These are phyloP conservation scores for Moringa oleifera DNA, from an alignment of 345 rosid genomes.

Conservation along the genomic window DNA sequence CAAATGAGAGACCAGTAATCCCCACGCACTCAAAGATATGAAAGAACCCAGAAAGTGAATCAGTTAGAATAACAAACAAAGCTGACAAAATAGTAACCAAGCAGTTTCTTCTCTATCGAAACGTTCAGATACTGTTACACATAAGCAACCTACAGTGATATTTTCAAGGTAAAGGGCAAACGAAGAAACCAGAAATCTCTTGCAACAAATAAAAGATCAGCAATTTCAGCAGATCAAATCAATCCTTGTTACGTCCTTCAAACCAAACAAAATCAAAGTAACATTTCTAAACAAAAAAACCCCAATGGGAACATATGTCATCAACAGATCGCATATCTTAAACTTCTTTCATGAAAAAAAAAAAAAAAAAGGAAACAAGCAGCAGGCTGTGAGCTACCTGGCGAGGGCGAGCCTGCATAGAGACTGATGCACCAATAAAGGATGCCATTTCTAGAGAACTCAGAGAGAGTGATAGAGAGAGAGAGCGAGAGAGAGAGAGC, in stretches of 20 bases:
- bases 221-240: conserved; percentile 6
- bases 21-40: too few relatives aligned
- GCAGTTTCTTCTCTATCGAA: too few relatives aligned
- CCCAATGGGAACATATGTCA: background rate
- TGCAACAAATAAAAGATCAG: background rate
- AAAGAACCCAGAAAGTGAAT: too few relatives aligned
- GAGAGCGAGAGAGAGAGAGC: conserved; percentile 1
- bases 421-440: conserved; percentile 25
- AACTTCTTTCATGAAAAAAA: background rate
- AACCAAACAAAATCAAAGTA: too few relatives aligned
- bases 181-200: background rate
- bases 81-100: too few relatives aligned
- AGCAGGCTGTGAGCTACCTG: conserved; percentile 15
- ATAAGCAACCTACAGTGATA: background rate
- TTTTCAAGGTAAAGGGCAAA: background rate
- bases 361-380: background rate
- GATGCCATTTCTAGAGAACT: conserved; percentile 35
- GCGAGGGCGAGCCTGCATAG: conserved; percentile 31
- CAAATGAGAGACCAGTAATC: too few relatives aligned
- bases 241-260: background rate
- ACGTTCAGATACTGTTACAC: too few relatives aligned
- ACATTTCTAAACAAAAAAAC: background rate
- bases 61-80: too few relatives aligned
- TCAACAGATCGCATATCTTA: background rate
- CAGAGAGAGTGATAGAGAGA: conserved; percentile 16